phyloP scores from a whole-genome alignment of 2,329 filamentous ascomycete species.

The Trichoderma aggressivum region DNA sequence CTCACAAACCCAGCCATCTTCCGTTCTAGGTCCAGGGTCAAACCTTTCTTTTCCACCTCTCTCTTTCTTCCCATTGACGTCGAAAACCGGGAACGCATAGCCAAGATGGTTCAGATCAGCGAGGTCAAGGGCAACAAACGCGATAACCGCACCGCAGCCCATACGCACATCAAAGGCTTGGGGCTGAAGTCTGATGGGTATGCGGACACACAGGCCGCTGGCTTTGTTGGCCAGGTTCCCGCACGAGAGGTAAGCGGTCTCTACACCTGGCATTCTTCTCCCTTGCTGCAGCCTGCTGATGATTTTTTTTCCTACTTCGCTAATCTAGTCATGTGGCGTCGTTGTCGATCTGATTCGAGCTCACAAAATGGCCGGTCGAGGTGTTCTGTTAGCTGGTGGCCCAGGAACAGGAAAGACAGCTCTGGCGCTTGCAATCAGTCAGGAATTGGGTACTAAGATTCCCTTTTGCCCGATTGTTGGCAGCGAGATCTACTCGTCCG shows the following conservation, averaged over 20 bases:
- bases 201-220: constrained; percentile 73
- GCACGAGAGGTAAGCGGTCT: constrained; percentile 72
- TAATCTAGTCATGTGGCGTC: constrained; percentile 78
- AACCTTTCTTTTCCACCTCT: not conserved
- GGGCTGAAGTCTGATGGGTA: constrained; percentile 82
- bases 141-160: constrained; percentile 92
- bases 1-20: not conserved
- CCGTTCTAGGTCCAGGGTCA: not conserved
- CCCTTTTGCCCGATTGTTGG: constrained; percentile 98
- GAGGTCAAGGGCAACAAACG: constrained; percentile 92
- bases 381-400: constrained; percentile 87
- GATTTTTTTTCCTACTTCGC: not conserved
- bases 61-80: not conserved
- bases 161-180: constrained; percentile 96
- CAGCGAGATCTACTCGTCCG: constrained; percentile 95
- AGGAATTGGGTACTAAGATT: constrained; percentile 96
- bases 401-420: constrained; percentile 97
- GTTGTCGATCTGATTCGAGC: constrained; percentile 93
- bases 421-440: constrained; percentile 88
- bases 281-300: not conserved
- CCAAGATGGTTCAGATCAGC: constrained; percentile 80
- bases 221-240: constrained; percentile 84
- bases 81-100: constrained; percentile 23
- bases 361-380: constrained; percentile 96
- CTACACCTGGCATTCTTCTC: not conserved